Conservation (phyloP, 1,139 yeast genomes). For the Starmera stellimalicola region DNA sequence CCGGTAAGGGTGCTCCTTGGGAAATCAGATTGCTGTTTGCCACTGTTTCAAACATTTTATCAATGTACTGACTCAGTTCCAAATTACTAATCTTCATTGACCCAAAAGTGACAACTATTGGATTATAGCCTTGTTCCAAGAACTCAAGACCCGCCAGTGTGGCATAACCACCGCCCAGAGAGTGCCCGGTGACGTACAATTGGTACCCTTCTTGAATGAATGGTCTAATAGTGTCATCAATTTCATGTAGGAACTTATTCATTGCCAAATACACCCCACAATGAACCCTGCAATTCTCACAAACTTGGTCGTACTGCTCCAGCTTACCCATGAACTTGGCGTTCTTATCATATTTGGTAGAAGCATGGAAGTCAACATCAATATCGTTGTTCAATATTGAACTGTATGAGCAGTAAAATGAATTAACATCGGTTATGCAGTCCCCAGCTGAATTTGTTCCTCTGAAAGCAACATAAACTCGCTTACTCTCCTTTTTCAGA, state of each 20-base stretch:
- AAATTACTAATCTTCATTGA: slow-evolving; percentile 54
- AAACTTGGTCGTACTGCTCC: slow-evolving; percentile 17
- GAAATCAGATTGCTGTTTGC: slow-evolving; percentile 19
- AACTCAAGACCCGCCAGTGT: slow-evolving; percentile 52
- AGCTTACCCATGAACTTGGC: neutral
- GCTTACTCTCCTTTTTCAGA: slow-evolving; percentile 27
- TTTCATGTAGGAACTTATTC: slow-evolving; percentile 27
- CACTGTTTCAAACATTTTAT: slow-evolving; percentile 34
- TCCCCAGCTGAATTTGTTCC: slow-evolving; percentile 52
- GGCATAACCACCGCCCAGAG: slow-evolving; percentile 67
- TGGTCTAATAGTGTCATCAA: slow-evolving; percentile 27
- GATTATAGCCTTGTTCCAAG: slow-evolving; percentile 38
- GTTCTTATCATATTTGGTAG: neutral
- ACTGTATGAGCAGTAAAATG: slow-evolving; percentile 11
- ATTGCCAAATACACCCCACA: slow-evolving; percentile 41
- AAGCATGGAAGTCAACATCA: neutral
- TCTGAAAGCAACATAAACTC: slow-evolving; percentile 38
- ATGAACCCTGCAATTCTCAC: slow-evolving; percentile 48
- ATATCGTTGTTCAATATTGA: slow-evolving; percentile 9
- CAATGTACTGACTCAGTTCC: slow-evolving; percentile 40
- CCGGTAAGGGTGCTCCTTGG: slow-evolving; percentile 20
- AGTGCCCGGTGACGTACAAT: slow-evolving; percentile 55
- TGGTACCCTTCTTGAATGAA: slow-evolving; percentile 31
- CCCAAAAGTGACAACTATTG: slow-evolving; percentile 49
- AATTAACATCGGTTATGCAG: slow-evolving; percentile 42